Conservation (phyloP, 129 eudicot species). For the Centrapalus pauciflorus region DNA sequence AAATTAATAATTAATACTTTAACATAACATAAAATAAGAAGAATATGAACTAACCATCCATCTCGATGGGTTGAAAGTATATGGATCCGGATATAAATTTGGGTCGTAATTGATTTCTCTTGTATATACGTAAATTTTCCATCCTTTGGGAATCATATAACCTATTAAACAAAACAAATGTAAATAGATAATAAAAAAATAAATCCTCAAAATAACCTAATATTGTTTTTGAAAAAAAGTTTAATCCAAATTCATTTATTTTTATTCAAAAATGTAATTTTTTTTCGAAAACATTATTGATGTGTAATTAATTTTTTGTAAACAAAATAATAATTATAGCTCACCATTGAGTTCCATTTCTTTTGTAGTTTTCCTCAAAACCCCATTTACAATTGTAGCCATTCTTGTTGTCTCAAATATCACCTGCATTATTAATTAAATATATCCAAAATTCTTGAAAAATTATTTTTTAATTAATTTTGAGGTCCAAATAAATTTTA, state of each 20-base stretch:
- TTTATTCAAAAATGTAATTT: too few species aligned
- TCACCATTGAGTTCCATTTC: conserved; percentile 98
- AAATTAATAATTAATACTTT: background rate
- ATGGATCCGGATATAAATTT: conserved; percentile 49
- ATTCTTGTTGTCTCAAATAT: conserved; percentile 95
- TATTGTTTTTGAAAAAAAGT: too few species aligned
- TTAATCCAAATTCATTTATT: too few species aligned
- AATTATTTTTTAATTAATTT: too few species aligned
- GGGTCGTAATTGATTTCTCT: conserved; percentile 70
- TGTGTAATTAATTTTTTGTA: too few species aligned
- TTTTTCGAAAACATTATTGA: too few species aligned
- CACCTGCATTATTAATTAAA: conserved; percentile 51
- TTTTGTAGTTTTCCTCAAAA: conserved; percentile 83
- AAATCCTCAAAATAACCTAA: too few species aligned
- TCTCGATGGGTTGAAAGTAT: conserved; percentile 64
- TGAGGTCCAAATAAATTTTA: too few species aligned
- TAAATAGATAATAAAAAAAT: too few species aligned
- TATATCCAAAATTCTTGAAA: background rate
- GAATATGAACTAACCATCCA: conserved; percentile 44
- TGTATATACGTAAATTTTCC: conserved; percentile 68
- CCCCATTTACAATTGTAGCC: conserved; percentile 97
- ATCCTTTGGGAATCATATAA: conserved; percentile 52
- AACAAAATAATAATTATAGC: conserved; percentile 8
- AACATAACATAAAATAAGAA: background rate
- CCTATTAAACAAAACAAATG: too few species aligned